Conservation (phyloP, 2,329 filamentous ascomycete genomes). For the Thelonectria discophora region DNA sequence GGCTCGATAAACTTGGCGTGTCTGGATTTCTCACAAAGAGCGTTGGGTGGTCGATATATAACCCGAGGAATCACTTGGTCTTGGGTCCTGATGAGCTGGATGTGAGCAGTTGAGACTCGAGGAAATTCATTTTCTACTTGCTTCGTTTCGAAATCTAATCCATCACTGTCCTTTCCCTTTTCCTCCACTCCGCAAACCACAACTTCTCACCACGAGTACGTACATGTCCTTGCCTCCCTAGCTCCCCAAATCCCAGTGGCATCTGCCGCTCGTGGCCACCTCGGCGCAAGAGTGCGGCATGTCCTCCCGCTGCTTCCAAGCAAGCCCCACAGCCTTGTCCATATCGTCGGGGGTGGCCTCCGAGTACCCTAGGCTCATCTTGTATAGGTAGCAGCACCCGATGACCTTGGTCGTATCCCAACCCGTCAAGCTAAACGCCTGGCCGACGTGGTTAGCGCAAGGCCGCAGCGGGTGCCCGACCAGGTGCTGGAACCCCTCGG, state of each 20-base stretch:
- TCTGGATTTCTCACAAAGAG: slow-evolving; percentile 15
- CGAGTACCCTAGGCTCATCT: background rate
- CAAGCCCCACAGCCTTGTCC: background rate
- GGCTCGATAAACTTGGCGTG: background rate
- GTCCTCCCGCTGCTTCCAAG: background rate
- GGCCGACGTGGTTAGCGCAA: background rate
- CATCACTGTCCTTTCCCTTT: no score
- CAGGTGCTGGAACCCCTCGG: background rate
- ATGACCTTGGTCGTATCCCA: background rate
- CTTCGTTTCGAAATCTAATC: no score
- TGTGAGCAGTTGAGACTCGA: background rate
- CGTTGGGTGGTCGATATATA: slow-evolving; percentile 9
- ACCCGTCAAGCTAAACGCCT: background rate
- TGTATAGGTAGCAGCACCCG: background rate
- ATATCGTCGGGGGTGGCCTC: background rate
- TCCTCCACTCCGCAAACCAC: no score
- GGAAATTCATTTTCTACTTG: no score
- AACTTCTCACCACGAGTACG: no score
- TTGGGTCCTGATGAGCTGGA: background rate
- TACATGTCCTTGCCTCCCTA: no score
- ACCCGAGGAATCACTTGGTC: background rate
- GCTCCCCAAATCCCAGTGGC: no score
- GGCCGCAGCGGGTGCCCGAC: background rate
- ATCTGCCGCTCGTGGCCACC: background rate
- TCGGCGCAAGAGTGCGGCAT: background rate